These are phyloP conservation scores for Chlorella sp. DNA, from an alignment of 139 green algal genomes.

Conservation along the genomic window DNA sequence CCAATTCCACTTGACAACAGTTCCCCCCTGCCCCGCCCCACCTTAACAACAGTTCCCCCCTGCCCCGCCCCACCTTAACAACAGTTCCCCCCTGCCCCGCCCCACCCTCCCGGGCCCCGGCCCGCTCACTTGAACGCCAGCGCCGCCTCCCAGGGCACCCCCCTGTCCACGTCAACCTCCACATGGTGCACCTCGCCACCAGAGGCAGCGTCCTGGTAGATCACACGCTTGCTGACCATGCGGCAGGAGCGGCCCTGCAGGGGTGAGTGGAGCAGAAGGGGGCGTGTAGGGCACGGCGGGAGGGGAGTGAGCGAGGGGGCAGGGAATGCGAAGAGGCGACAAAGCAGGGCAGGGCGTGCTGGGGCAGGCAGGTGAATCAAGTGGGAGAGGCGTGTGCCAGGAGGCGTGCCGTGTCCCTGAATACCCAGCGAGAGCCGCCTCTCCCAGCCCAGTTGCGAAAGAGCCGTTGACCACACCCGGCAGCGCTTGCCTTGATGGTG, in stretches of 20 bases:
- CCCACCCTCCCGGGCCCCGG: neutral
- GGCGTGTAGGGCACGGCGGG: neutral
- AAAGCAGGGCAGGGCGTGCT: neutral
- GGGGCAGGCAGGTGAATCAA: too few species aligned
- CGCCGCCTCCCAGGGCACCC: slow-evolving; percentile 57
- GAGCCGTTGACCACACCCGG: too few species aligned
- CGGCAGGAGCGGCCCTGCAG: slow-evolving; percentile 19
- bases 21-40: slow-evolving; percentile 25
- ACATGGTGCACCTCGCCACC: slow-evolving; percentile 58
- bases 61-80: too few species aligned
- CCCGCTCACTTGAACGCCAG: slow-evolving; percentile 27
- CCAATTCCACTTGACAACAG: too few species aligned
- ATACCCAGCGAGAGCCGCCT: too few species aligned
- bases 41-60: slow-evolving; percentile 6
- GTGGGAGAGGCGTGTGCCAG: too few species aligned
- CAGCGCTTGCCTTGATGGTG: slow-evolving; percentile 31
- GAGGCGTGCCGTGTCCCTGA: too few species aligned
- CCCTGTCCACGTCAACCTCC: slow-evolving; percentile 54
- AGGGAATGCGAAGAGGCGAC: neutral
- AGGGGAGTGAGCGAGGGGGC: neutral
- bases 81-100: neutral
- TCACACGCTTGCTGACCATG: slow-evolving; percentile 23
- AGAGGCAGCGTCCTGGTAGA: slow-evolving; percentile 52
- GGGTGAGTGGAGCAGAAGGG: neutral
- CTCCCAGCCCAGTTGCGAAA: neutral